Base-by-base conservation (phyloP, 805 yeast genomes). In the Komagataella phaffii region DNA sequence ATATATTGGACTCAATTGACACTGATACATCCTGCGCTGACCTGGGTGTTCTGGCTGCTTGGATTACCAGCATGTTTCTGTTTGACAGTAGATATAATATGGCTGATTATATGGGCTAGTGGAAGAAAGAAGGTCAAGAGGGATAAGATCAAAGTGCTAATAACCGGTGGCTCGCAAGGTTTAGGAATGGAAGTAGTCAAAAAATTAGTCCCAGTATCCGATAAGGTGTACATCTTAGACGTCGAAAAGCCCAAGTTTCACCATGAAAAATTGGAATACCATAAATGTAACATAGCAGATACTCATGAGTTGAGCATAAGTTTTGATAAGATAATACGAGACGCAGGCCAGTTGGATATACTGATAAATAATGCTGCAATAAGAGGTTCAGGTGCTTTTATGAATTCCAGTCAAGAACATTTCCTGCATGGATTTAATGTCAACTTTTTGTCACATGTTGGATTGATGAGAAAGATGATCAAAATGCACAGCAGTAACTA, bases 131-230 rank as follows among this genome's bases (percentile, higher is more conserved):
- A n/a, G 18, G 52, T 50, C 40, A 8, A 21, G n/a, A 45, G 18
- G 17, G 21, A 17, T 23, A 47, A 17, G 24, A 49, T 51, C 6
- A 58, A 60, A 23, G 72, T 74, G 2, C 48, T 76, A 23, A 62
- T 76, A 5, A 76, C 81, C 0, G 83, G 83, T 0, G 82, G 81
- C 0, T 64, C 75, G 14, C 56, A 61, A 36, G 82, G 83, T 0
- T 60, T 78, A n/a, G 83, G 83, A 0, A 55, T 58, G 1, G 73
- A 68, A 48, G 57, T 75, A 3, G 72, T 68, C 3, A 56, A 57
- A 40, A 48, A 21, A 17, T 55, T 75, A 2, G 30, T 61, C 10
- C n/a, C n/a, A 10, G 24, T 17, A 17, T 23, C 12, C n/a, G 17
- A 44, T 2, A 43, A 19, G 8, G 18, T 17, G 23, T 18, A 21